Percentiles rank a stretch among this genome's conserved stretches.
These are phyloP conservation scores for Apiospora arundinis DNA, from an alignment of 2,329 filamentous ascomycete species.

Conservation along the genomic window DNA sequence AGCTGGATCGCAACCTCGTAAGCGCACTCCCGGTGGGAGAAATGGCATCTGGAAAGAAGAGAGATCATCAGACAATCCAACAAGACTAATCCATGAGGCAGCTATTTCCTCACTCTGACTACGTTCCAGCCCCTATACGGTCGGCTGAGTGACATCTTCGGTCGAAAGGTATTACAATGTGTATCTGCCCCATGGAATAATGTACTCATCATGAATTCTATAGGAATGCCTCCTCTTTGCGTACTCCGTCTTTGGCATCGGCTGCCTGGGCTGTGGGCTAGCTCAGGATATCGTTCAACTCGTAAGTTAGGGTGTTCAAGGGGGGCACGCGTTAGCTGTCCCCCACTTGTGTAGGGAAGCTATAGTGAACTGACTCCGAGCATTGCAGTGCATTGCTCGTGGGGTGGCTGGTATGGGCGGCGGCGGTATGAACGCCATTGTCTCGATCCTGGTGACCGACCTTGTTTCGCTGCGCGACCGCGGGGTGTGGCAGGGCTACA, in stretches of 20 bases:
- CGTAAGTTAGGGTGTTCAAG: neutral
- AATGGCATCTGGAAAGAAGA: no score
- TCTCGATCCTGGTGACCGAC: constrained; percentile 67
- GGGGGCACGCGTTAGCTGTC: neutral
- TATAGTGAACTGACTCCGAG: neutral
- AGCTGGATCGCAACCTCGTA: constrained; percentile 69
- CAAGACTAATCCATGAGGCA: constrained; percentile 38
- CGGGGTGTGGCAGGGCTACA: constrained; percentile 68
- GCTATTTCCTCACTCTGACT: constrained; percentile 18
- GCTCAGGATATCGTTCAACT: constrained; percentile 64
- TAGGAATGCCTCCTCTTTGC: constrained; percentile 59
- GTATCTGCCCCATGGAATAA: no score
- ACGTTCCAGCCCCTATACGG: constrained; percentile 65
- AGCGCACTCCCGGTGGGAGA: neutral
- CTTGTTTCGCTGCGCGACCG: constrained; percentile 66
- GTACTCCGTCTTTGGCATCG: constrained; percentile 63
- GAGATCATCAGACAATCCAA: constrained; percentile 32
- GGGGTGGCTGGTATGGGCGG: constrained; percentile 54
- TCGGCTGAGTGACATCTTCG: constrained; percentile 67
- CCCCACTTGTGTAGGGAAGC: neutral
- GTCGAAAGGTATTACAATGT: constrained; percentile 50
- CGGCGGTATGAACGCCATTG: constrained; percentile 68
- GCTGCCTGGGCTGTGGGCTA: constrained; percentile 64
- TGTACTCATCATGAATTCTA: neutral
- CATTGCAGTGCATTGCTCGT: constrained; percentile 60